A percentile compares a stretch with the other conserved stretches of the same genome.
These are phyloP conservation scores for Cucurbitaria berberidis DNA, from an alignment of 2,329 filamentous ascomycete genomes.

Conservation along the genomic window DNA sequence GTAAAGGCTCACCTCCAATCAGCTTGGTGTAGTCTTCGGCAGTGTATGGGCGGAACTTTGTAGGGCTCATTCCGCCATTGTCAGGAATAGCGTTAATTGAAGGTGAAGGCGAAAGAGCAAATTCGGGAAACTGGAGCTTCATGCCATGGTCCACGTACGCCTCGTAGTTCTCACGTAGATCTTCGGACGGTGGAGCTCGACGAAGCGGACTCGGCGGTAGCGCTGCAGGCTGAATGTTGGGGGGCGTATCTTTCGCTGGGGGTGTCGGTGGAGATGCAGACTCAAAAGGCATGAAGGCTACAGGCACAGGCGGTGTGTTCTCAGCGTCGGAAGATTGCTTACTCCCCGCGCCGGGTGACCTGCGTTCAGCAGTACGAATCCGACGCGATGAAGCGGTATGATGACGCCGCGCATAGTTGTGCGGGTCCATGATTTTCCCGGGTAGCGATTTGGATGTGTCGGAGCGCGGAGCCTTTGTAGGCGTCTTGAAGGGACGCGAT, in stretches of 20 bases:
- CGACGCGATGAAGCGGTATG: slow-evolving; percentile 1
- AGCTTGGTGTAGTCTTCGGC: slow-evolving; percentile 38
- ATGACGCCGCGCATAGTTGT: slow-evolving; percentile 14
- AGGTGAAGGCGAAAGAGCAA: slow-evolving; percentile 20
- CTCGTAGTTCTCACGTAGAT: slow-evolving; percentile 23
- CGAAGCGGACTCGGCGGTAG: slow-evolving; percentile 24
- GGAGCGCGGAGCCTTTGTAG: slow-evolving; percentile 25
- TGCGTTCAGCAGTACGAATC: slow-evolving; percentile 6
- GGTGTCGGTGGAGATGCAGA: slow-evolving; percentile 47
- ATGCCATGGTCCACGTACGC: slow-evolving; percentile 6
- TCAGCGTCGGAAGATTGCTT: slow-evolving; percentile 8
- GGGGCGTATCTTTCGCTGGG: slow-evolving; percentile 54
- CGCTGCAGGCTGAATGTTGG: slow-evolving; percentile 18
- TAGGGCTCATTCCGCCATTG: slow-evolving; percentile 24
- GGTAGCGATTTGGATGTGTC: slow-evolving; percentile 37
- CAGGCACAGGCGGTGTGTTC: slow-evolving; percentile 1
- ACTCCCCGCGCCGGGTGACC: slow-evolving; percentile 14
- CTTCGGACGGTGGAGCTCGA: slow-evolving; percentile 15
- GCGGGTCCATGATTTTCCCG: slow-evolving; percentile 20
- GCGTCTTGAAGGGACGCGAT: slow-evolving; percentile 11
- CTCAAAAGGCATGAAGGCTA: slow-evolving; percentile 12
- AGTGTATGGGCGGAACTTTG: slow-evolving; percentile 30
- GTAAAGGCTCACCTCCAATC: slow-evolving; percentile 28
- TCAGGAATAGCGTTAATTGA: slow-evolving; percentile 14
- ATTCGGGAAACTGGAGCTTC: slow-evolving; percentile 20